Evolutionary conservation across 192 early-diverging fungal species (phyloP), one percentile per base, ranked within the genome.

Genomic region (Backusella macrospora): DNA sequence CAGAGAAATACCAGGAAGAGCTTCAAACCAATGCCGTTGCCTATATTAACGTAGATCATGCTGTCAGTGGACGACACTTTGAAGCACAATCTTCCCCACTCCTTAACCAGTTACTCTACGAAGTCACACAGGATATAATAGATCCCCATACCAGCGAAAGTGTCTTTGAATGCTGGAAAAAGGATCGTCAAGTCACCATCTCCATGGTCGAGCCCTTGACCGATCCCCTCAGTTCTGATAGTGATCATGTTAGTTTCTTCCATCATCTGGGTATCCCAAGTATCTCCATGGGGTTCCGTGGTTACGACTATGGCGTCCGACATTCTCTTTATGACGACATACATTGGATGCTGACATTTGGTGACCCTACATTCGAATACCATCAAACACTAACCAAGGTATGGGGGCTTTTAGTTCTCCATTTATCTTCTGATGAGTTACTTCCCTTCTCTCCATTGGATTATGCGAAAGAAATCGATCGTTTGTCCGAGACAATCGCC

Each of bases 21-120:
- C 79, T 91, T 7, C 77, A 82, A 59, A 78, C 78, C 9, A 74
- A 84, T 46, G 79, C 75, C 26, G 64, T 89, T 16, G 84, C 83
- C 9, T 91, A 91, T 67, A 59, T 91, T 59, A 90, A 91, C 59
- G 83, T 90, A 5, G 89, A 89, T 42, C 72, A 64, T 10, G 88
- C 85, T 37, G 86, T 88, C 5, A 76, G 62, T 12, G 90, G 90
- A 34, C 62, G 42, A 12, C 14, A 76, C 13, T 91, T 91, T 74
- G 43, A 10, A 4, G 83, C 82, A 14, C 44, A 62, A 38, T 83
- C 87, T 2, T 84, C 84, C 29, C 90, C 90, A 6, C 67, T 78
- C 5, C 65, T 91, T 42, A 73, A 72, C 48, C 40, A 71, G 7
- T 69, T 91, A 16, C 73, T 91, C 0, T 80, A 82, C 64, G 59